Percentiles rank a stretch among this genome's conserved stretches.
Conservation (phyloP, 73 alveolate species). For the Uronychia setigera region DNA sequence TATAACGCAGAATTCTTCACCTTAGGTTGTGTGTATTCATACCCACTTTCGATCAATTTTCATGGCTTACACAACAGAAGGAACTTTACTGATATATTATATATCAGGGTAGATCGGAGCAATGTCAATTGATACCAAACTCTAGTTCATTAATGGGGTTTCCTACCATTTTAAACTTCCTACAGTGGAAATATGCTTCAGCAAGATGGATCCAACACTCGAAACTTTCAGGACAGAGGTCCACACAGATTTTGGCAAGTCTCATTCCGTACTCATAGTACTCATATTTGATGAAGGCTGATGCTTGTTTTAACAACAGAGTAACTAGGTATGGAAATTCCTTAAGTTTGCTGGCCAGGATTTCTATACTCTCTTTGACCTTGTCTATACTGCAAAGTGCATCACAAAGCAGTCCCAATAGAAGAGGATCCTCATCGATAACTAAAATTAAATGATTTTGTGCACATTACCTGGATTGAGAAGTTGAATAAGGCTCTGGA, state of each 20-base stretch:
- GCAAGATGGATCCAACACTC: slow-evolving; percentile 71
- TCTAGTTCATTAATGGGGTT: not conserved
- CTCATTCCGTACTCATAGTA: slow-evolving; percentile 61
- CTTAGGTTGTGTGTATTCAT: slow-evolving; percentile 11
- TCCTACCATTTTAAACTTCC: slow-evolving; percentile 50
- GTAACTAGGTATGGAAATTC: slow-evolving; percentile 71
- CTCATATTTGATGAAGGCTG: slow-evolving; percentile 58
- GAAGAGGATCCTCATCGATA: slow-evolving; percentile 65
- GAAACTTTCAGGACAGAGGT: slow-evolving; percentile 65
- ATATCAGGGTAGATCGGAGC: slow-evolving; percentile 60
- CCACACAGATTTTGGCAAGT: slow-evolving; percentile 64
- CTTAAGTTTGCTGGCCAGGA: slow-evolving; percentile 49
- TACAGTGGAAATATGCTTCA: slow-evolving; percentile 56
- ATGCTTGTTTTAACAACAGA: slow-evolving; percentile 55
- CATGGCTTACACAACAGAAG: not conserved
- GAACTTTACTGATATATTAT: not conserved
- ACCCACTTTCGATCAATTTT: not conserved
- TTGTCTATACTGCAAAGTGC: slow-evolving; percentile 50
- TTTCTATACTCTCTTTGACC: slow-evolving; percentile 46
- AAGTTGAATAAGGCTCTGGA: not conserved
- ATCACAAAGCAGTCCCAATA: slow-evolving; percentile 41
- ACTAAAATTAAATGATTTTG: not conserved
- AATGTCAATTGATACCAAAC: slow-evolving; percentile 54
- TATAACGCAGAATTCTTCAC: slow-evolving; percentile 5
- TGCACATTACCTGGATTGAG: not conserved